A percentile compares a stretch with the other conserved stretches of the same genome.
These are phyloP conservation scores for Wolfiporia cocos DNA, from an alignment of 1,284 basidiomycete genomes.

Conservation along the genomic window DNA sequence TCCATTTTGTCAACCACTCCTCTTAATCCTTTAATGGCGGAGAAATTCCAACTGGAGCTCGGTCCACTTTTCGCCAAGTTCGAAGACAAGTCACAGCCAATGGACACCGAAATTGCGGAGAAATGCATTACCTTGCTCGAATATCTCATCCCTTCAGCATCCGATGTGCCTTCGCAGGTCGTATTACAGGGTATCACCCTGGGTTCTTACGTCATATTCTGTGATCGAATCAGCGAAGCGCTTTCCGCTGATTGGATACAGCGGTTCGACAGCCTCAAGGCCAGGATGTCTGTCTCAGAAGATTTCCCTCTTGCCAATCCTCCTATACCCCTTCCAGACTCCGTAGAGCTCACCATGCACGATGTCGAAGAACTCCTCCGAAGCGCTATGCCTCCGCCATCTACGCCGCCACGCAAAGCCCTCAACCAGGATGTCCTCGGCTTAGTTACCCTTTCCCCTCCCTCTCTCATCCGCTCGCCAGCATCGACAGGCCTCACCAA, in stretches of 20 bases:
- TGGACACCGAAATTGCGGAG: slow-evolving; percentile 24
- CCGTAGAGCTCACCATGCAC: slow-evolving; percentile 19
- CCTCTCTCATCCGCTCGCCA: slow-evolving; percentile 64
- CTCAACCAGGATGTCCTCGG: slow-evolving; percentile 42
- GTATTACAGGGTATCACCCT: slow-evolving; percentile 35
- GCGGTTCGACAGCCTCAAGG: slow-evolving; percentile 17
- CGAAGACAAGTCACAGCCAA: slow-evolving; percentile 14
- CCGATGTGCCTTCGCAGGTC: slow-evolving; percentile 31
- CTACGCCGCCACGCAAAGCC: slow-evolving; percentile 45
- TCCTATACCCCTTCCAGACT: slow-evolving; percentile 16
- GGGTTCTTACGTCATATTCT: slow-evolving; percentile 22
- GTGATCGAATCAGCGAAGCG: not conserved
- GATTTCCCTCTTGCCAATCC: slow-evolving; percentile 9
- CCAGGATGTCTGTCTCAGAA: slow-evolving; percentile 12
- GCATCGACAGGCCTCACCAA: slow-evolving; percentile 75
- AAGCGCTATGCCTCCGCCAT: slow-evolving; percentile 25
- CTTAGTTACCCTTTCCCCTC: slow-evolving; percentile 58
- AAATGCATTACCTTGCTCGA: slow-evolving; percentile 37
- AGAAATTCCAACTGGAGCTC: slow-evolving; percentile 20
- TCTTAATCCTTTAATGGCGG: slow-evolving; percentile 18
- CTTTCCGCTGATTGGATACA: slow-evolving; percentile 15
- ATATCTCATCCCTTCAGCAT: slow-evolving; percentile 34
- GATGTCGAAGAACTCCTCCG: slow-evolving; percentile 24
- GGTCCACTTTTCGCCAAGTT: slow-evolving; percentile 24
- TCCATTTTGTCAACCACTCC: slow-evolving; percentile 22